Evolutionary conservation across 176 grass and related monocot genomes (phyloP).

Genomic region (Juncus effusus): DNA sequence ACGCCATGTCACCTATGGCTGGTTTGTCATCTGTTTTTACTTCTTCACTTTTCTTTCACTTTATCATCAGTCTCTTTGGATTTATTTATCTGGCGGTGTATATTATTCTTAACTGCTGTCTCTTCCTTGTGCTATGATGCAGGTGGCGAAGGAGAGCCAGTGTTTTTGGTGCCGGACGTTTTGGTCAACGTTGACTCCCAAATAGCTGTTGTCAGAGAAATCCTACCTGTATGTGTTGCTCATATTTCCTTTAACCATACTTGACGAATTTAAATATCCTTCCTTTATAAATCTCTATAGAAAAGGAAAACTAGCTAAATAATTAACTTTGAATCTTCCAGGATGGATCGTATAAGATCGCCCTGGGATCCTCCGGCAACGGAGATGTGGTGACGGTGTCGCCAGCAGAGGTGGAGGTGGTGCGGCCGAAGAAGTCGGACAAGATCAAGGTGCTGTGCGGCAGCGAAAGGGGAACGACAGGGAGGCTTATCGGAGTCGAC

Average conservation of each 20-base stretch:
- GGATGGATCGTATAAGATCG: constrained; percentile 82
- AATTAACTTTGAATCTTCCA: constrained; percentile 3
- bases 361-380: constrained; percentile 53
- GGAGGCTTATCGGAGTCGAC: constrained; percentile 89
- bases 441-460: constrained; percentile 88
- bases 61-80: background rate
- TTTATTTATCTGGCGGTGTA: background rate
- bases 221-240: constrained; percentile 54
- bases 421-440: constrained; percentile 84
- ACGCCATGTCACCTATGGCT: constrained; percentile 91
- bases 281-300: no score
- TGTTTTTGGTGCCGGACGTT: constrained; percentile 69
- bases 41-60: background rate
- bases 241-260: no score
- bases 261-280: no score
- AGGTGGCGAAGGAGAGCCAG: constrained; percentile 76
- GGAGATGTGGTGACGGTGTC: constrained; percentile 46
- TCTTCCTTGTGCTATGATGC: constrained; percentile 21
- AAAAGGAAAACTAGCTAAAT: no score
- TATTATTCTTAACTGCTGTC: constrained; percentile 1
- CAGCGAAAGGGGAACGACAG: constrained; percentile 53
- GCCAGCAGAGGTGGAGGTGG: constrained; percentile 67
- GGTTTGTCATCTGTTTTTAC: constrained; percentile 34
- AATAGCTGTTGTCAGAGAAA: constrained; percentile 64
- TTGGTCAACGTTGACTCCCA: constrained; percentile 67